phyloP scores from a whole-genome alignment of 306 rosid genomes.

The Psophocarpus tetragonolobus region DNA sequence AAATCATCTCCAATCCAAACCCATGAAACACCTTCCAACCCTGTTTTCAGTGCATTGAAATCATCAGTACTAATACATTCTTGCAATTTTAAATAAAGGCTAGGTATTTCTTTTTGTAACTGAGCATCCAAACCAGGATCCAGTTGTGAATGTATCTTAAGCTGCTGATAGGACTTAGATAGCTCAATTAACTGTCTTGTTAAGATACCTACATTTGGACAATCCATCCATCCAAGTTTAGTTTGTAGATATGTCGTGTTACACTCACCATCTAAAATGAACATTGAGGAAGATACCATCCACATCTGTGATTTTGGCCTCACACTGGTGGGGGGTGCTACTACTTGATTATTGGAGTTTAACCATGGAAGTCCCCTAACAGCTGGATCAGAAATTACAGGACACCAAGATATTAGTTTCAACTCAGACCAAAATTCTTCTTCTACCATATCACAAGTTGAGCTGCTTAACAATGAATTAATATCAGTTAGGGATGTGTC shows the following conservation, averaged over 20 bases:
- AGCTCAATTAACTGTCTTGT: constrained; percentile 72
- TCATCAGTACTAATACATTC: constrained; percentile 56
- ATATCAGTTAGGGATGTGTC: constrained; percentile 38
- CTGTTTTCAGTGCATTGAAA: constrained; percentile 54
- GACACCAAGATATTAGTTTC: constrained; percentile 87
- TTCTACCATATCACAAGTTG: constrained; percentile 58
- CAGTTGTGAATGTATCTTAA: constrained; percentile 57
- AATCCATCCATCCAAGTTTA: constrained; percentile 83
- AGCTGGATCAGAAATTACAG: constrained; percentile 72
- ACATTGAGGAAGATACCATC: constrained; percentile 86
- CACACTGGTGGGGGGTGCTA: constrained; percentile 66
- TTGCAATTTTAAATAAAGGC: constrained; percentile 75
- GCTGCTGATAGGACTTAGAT: constrained; percentile 63
- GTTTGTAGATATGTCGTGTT: constrained; percentile 52
- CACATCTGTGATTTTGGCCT: constrained; percentile 93
- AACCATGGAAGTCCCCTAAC: constrained; percentile 85
- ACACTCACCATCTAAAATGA: constrained; percentile 77
- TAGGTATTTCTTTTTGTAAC: constrained; percentile 65
- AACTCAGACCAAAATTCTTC: constrained; percentile 94
- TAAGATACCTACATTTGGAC: constrained; percentile 55
- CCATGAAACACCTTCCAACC: constrained; percentile 76
- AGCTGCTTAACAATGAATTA: constrained; percentile 48
- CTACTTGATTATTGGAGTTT: constrained; percentile 57
- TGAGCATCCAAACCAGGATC: constrained; percentile 62
- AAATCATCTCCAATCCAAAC: constrained; percentile 99